These are phyloP conservation scores for Trypanosomatidae sp. DNA, from an alignment of 208 protist genomes.

Conservation along the genomic window DNA sequence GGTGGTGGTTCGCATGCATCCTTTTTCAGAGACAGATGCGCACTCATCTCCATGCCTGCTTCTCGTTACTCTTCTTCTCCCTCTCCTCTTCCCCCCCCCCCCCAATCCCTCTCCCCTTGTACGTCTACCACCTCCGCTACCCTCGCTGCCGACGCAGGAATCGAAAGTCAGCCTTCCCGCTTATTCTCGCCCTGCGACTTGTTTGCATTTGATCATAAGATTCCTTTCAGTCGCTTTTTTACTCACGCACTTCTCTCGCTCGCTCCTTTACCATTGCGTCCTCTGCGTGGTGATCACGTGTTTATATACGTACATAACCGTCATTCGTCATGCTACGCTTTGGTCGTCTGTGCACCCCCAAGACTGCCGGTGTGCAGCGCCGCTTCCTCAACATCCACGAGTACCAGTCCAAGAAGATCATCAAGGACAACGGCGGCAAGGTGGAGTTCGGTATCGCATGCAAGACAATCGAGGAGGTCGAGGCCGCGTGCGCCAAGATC, in stretches of 20 bases:
- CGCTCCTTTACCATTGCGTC: background rate
- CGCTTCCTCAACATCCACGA: conserved; percentile 94
- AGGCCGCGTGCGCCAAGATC: conserved; percentile 88
- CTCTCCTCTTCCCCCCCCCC: background rate
- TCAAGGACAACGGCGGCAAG: conserved; percentile 89
- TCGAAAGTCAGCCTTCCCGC: background rate
- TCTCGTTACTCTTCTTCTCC: background rate
- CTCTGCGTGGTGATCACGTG: background rate
- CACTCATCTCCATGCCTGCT: background rate
- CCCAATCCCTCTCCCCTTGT: background rate
- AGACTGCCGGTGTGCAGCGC: conserved; percentile 59
- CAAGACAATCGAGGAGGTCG: conserved; percentile 86
- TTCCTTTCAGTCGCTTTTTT: background rate
- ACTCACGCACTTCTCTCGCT: background rate
- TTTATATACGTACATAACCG: background rate
- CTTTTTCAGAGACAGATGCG: background rate
- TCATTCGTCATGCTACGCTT: conserved; percentile 69
- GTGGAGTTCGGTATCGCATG: conserved; percentile 92
- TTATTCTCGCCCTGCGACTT: background rate
- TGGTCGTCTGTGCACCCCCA: conserved; percentile 58
- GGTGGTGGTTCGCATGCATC: background rate
- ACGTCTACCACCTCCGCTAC: background rate
- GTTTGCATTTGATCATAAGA: background rate
- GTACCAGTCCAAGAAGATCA: conserved; percentile 91
- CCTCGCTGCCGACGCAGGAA: conserved; percentile 1